Percentiles rank a stretch among this genome's conserved stretches.
Conservation (phyloP, 2,329 filamentous ascomycete species). For the Plectosphaerella plurivora region DNA sequence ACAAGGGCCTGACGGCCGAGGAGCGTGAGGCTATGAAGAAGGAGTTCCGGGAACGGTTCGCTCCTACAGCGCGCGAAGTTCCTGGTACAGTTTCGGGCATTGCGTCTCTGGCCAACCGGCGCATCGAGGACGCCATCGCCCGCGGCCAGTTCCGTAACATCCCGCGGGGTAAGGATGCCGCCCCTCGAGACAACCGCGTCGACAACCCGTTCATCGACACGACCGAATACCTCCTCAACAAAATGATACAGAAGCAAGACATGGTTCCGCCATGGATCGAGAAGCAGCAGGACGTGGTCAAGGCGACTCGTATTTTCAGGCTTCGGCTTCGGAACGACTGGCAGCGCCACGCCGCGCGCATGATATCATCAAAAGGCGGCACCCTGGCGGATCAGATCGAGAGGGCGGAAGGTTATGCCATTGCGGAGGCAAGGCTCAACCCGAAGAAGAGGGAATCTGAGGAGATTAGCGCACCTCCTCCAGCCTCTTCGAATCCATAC, state of each 20-base stretch:
- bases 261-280: slow-evolving; percentile 98
- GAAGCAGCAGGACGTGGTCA: slow-evolving; percentile 87
- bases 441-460: slow-evolving; percentile 37
- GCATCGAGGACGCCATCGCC: slow-evolving; percentile 91
- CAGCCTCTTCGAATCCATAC: slow-evolving; percentile 20
- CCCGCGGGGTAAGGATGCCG: slow-evolving; percentile 64
- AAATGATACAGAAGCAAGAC: slow-evolving; percentile 94
- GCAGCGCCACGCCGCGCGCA: slow-evolving; percentile 74
- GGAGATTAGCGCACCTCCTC: slow-evolving; percentile 1
- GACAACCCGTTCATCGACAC: slow-evolving; percentile 91
- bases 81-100: slow-evolving; percentile 76
- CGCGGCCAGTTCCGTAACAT: slow-evolving; percentile 86
- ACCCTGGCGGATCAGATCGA: slow-evolving; percentile 63
- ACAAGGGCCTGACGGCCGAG: slow-evolving; percentile 57
- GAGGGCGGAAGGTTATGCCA: slow-evolving; percentile 68
- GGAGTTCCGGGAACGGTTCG: slow-evolving; percentile 78
- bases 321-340: slow-evolving; percentile 74
- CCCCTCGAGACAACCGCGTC: slow-evolving; percentile 78
- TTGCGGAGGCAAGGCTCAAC: slow-evolving; percentile 65
- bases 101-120: slow-evolving; percentile 78
- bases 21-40: slow-evolving; percentile 69
- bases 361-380: slow-evolving; percentile 75
- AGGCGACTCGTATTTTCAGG: slow-evolving; percentile 66
- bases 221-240: slow-evolving; percentile 97
- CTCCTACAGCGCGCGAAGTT: slow-evolving; percentile 65